Base-by-base conservation (phyloP, 2,329 filamentous ascomycete genomes). In the Monosporascus sp. region DNA sequence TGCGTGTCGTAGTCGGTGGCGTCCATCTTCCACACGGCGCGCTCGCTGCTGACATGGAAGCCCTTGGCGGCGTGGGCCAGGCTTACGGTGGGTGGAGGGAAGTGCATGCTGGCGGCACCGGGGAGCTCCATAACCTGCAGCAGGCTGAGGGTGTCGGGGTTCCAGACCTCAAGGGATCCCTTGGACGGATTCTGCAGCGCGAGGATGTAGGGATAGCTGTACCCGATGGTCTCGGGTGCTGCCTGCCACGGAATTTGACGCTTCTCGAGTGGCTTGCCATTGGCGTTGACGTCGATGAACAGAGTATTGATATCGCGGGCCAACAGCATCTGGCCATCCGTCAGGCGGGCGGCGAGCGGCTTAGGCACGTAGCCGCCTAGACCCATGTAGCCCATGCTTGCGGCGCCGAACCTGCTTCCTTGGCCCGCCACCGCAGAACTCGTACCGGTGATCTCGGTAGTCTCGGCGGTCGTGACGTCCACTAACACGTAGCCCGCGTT, bases 221-320 rank as follows among this genome's bases (percentile, higher is more conserved):
- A 99, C 22, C 93, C 94, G 55, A 99, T 86, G 52, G 87, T 87
- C 63, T 97, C 92, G 1, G 94, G 95, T 1, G 93, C 90, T 37
- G 83, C 78, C 43, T 86, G 82, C 94, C 94, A 99, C 1, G 91
- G 91, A n/a, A 99, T 86, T 68, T 97, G 92, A 52, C 88, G 80
- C 70, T 89, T 90, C 45, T 92, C 87, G 37, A 95, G 68, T 0
- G 91, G 81, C 60, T 91, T 92, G 5, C 92, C 94, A 31, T 91
- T 80, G 11, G 87, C 82, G 54, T 94, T 87, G 59, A 96, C 82
- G 54, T 94, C 87, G 60, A 96, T 88, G 68, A 99, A 99, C 50
- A 97, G 75, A 1, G 92, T 96, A 68, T 97, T 96, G 64, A 97
- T 91, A 63, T 99, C 94, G 70, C 96, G 96, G n/a, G 93, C 91